phyloP scores from a whole-genome alignment of 2,329 filamentous ascomycete genomes.

The Paecilomyces dactylethromorphus region DNA sequence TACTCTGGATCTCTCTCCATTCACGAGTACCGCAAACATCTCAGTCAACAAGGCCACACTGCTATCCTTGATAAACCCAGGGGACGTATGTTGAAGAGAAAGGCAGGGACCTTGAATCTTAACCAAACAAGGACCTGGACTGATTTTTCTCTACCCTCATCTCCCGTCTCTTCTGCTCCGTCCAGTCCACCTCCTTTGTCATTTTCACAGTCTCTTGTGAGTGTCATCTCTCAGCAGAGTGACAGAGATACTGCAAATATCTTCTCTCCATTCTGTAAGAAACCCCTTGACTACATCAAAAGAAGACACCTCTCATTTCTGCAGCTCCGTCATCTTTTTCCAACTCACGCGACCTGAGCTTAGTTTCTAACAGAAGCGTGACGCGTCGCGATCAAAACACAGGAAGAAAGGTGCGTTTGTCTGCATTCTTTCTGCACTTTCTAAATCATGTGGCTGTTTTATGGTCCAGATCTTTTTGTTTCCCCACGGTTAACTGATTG shows the following conservation, averaged over 20 bases:
- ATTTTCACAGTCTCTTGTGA: slow-evolving; percentile 28
- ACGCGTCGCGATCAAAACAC: slow-evolving; percentile 16
- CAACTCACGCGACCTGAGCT: slow-evolving; percentile 8
- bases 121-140: slow-evolving; percentile 12
- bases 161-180: slow-evolving; percentile 19
- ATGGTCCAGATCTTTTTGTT: not conserved
- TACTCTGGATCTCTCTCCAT: slow-evolving; percentile 20
- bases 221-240: slow-evolving; percentile 20
- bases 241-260: slow-evolving; percentile 20
- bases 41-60: slow-evolving; percentile 20
- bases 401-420: slow-evolving; percentile 17
- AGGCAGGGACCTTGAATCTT: slow-evolving; percentile 25
- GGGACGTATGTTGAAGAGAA: slow-evolving; percentile 25
- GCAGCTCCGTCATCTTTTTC: slow-evolving; percentile 4
- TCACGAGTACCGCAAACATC: slow-evolving; percentile 30
- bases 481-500: not conserved
- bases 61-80: slow-evolving; percentile 9
- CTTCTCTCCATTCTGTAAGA: slow-evolving; percentile 15
- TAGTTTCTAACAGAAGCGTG: slow-evolving; percentile 1
- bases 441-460: not conserved
- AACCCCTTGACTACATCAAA: not conserved
- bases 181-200: slow-evolving; percentile 32
- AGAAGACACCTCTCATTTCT: not conserved
- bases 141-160: slow-evolving; percentile 16
- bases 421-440: not conserved